Evolutionary conservation across 2,329 filamentous ascomycete genomes (phyloP).

Genomic region (Fusarium metavorans): DNA sequence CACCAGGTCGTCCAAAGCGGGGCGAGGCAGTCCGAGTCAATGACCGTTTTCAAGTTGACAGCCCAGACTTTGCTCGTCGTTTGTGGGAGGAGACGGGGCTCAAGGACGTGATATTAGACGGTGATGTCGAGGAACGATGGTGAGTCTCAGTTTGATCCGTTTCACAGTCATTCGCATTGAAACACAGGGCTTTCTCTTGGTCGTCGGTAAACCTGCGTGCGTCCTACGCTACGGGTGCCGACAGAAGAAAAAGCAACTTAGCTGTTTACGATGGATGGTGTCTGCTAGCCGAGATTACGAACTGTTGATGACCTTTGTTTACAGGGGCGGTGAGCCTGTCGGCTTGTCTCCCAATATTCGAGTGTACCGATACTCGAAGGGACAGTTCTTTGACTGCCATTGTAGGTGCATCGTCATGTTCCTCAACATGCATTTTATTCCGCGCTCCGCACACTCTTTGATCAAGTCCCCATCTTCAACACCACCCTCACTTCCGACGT

Average conservation of each 20-base stretch:
- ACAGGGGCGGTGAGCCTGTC: slow-evolving; percentile 85
- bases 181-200: neutral
- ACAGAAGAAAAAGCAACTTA: slow-evolving; percentile 19
- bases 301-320: slow-evolving; percentile 28
- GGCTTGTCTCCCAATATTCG: slow-evolving; percentile 90
- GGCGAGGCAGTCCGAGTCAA: slow-evolving; percentile 89
- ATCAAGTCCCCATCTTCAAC: neutral
- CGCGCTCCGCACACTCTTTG: too few species aligned
- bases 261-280: slow-evolving; percentile 2
- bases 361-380: slow-evolving; percentile 86
- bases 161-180: neutral
- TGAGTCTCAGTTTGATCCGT: slow-evolving; percentile 46
- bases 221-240: neutral
- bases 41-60: slow-evolving; percentile 87
- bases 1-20: slow-evolving; percentile 80
- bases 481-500: neutral
- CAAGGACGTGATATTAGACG: slow-evolving; percentile 66
- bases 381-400: slow-evolving; percentile 93
- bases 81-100: slow-evolving; percentile 85
- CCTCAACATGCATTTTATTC: neutral
- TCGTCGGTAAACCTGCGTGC: neutral
- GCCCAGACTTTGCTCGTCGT: slow-evolving; percentile 77
- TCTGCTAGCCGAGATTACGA: slow-evolving; percentile 8
- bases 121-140: slow-evolving; percentile 57
- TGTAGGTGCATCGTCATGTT: slow-evolving; percentile 66